phyloP scores from a whole-genome alignment of 768 basidiomycete species.

The Obba rivulosa region DNA sequence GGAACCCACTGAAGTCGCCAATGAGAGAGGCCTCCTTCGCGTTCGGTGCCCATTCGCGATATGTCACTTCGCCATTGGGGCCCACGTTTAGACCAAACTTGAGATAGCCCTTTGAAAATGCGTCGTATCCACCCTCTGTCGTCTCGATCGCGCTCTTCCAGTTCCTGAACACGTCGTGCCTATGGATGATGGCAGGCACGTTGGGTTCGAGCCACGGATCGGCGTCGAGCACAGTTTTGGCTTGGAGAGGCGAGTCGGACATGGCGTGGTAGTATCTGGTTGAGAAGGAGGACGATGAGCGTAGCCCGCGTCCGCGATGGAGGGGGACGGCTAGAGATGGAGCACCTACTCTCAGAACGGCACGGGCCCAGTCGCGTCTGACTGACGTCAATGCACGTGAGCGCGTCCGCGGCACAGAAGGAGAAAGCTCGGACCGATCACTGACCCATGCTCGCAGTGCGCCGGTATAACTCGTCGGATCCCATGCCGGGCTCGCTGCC shows the following conservation, averaged over 20 bases:
- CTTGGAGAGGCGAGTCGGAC: conserved; percentile 34
- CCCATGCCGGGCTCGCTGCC: too few relatives aligned
- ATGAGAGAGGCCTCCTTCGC: conserved; percentile 78
- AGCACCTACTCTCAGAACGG: not conserved
- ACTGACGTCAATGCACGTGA: not conserved
- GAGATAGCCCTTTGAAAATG: conserved; percentile 76
- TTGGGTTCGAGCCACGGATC: conserved; percentile 77
- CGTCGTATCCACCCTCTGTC: conserved; percentile 79
- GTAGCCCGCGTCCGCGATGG: too few relatives aligned
- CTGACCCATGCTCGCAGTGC: too few relatives aligned
- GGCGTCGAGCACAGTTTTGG: conserved; percentile 51
- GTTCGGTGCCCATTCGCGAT: conserved; percentile 96
- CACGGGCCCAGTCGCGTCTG: not conserved
- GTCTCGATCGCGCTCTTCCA: conserved; percentile 75
- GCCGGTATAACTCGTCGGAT: too few relatives aligned
- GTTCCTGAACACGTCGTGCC: conserved; percentile 62
- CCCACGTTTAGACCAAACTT: conserved; percentile 75
- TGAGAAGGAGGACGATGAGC: conserved; percentile 2
- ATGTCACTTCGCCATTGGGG: conserved; percentile 62
- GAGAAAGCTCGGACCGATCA: too few relatives aligned
- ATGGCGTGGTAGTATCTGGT: conserved; percentile 4
- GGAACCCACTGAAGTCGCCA: conserved; percentile 90
- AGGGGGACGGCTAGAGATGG: not conserved
- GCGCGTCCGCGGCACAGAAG: too few relatives aligned
- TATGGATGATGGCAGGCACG: conserved; percentile 59